Base-by-base conservation (phyloP, 1,284 basidiomycete species). In the Papiliotrema terrestris region DNA sequence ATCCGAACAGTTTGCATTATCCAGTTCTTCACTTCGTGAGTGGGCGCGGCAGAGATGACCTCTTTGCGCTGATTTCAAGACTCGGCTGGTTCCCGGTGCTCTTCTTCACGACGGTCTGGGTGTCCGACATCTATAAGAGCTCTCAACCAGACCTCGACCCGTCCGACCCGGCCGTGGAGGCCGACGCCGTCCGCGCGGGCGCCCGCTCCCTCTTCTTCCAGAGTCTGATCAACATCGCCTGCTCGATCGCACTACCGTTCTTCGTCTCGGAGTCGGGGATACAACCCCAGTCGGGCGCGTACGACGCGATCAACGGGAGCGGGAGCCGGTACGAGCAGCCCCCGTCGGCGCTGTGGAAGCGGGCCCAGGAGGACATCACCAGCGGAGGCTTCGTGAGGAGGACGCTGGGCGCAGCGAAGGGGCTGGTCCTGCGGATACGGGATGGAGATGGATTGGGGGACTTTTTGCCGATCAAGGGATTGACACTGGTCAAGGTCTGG, bases 71-170 rank as follows among this genome's bases (percentile, higher is more conserved):
- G 32, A 29, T n/a, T 56, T 19, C 32, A 8, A 90, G 84, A 83
- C 80, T 91, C 55, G 88, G 84, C 2, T 94, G 91, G 91, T 94
- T 92, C 65, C 91, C 91, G 0, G 79, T 92, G 26, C 79, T 94
- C 2, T 94, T 95, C 77, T 95, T 91, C 78, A 87, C 86, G 0
- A 87, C 87, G 0, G 79, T 89, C 14, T 97, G 92, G 78, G 83
- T 95, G 48, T 87, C 88, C 13, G 91, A 94, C 66, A 82, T 94
- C 14, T 85, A 95, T 80, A 87, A 86, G 62, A 78, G 78, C 3
- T 73, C 80, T 15, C 65, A 66, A 1, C 61, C 67, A 23, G 60
- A 65, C 19, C 51, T 62, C 20, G 63, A 62, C 35, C 57, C 62
- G 11, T 67, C 70, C 55, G 67, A 68, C 52, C 75, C 77, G 37